Percentiles rank a stretch among this genome's conserved stretches.
phyloP scores from a whole-genome alignment of 148 eudicot genomes.

The Persicaria tinctoria region DNA sequence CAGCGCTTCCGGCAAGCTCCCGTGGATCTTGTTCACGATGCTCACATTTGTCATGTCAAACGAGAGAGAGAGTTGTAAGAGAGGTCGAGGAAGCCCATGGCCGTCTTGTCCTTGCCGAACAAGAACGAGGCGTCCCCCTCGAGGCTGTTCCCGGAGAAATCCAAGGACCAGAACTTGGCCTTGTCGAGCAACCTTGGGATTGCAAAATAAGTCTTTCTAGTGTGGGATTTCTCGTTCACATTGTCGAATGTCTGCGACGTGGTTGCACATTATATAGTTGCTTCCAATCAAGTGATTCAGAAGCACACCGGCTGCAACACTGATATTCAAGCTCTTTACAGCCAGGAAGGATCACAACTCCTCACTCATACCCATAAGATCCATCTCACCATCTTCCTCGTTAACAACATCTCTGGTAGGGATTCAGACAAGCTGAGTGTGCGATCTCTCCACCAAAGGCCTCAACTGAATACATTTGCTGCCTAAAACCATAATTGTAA shows the following conservation, averaged over 20 bases:
- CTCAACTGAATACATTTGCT: conserved; percentile 96
- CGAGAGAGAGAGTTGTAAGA: too few species aligned
- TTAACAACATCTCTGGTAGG: conserved; percentile 31
- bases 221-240: neutral
- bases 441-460: conserved; percentile 90
- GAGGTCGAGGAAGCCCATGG: too few species aligned
- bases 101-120: too few species aligned
- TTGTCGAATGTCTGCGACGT: neutral
- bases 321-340: conserved; percentile 96
- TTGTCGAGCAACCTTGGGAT: too few species aligned
- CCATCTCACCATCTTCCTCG: conserved; percentile 25
- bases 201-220: neutral
- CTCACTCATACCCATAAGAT: conserved; percentile 22
- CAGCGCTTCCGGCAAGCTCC: too few species aligned
- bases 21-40: too few species aligned
- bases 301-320: conserved; percentile 98
- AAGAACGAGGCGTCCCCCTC: too few species aligned
- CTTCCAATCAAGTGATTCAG: conserved; percentile 80
- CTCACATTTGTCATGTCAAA: too few species aligned
- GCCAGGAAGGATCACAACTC: conserved; percentile 80
- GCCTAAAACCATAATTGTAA: conserved; percentile 82
- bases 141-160: too few species aligned
- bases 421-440: conserved; percentile 59
- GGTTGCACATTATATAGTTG: conserved; percentile 16
- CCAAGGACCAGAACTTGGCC: too few species aligned